Percentiles rank a stretch among this genome's conserved stretches.
Conservation (phyloP, 257 asterid genomes). For the Parsonsia alboflavescens region DNA sequence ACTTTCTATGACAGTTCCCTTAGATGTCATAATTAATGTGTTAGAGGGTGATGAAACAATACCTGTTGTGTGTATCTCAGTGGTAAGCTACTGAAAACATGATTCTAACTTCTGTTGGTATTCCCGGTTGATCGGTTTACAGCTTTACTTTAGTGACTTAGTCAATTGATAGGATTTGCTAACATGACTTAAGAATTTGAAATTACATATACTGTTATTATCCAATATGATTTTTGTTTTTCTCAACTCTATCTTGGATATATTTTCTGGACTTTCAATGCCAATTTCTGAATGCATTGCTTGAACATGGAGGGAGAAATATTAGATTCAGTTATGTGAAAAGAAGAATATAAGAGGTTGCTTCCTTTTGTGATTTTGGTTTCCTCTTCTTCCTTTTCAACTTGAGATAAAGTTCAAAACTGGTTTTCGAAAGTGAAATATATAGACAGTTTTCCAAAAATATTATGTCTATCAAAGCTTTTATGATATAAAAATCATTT, state of each 20-base stretch:
- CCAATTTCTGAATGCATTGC: neutral
- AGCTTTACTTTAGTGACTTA: neutral
- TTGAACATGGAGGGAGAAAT: neutral
- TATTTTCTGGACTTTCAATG: neutral
- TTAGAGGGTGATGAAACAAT: constrained; percentile 46
- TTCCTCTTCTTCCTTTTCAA: neutral
- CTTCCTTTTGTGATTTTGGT: neutral
- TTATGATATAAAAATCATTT: neutral
- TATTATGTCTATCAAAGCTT: neutral
- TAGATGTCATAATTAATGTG: constrained; percentile 60
- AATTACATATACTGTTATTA: neutral
- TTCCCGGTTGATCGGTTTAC: neutral
- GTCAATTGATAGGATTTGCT: neutral
- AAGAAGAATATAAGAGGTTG: no score
- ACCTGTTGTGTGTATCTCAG: constrained; percentile 73
- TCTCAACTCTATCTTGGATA: neutral
- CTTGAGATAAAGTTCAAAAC: neutral
- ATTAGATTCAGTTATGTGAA: neutral
- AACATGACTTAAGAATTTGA: neutral
- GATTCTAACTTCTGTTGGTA: neutral
- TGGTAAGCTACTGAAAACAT: constrained; percentile 44
- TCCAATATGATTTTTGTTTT: neutral
- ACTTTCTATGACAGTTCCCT: constrained; percentile 43
- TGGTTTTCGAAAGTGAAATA: neutral
- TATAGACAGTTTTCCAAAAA: neutral